These are phyloP conservation scores for Phyllosticta citriasiana DNA, from an alignment of 2,329 filamentous ascomycete species.

Conservation along the genomic window DNA sequence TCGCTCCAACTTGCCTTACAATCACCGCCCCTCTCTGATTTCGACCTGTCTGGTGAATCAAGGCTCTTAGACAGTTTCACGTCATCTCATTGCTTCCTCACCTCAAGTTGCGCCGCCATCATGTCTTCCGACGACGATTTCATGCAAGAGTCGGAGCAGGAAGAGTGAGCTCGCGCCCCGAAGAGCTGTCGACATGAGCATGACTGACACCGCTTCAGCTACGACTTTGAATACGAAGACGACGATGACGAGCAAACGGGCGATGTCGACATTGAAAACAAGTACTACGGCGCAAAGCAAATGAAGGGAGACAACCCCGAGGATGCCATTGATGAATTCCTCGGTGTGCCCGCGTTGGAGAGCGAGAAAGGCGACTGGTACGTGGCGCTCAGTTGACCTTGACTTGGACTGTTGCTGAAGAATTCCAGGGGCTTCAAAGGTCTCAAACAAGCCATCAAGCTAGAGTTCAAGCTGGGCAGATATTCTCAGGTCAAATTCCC, in stretches of 20 bases:
- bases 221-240: constrained; percentile 97
- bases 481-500: constrained; percentile 60
- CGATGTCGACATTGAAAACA: constrained; percentile 95
- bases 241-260: constrained; percentile 80
- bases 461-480: constrained; percentile 85
- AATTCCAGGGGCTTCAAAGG: constrained; percentile 74
- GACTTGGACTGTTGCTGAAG: not conserved
- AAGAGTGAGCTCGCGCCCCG: constrained; percentile 50
- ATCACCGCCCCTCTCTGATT: constrained; percentile 25
- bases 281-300: constrained; percentile 99
- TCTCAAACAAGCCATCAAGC: constrained; percentile 93
- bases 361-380: constrained; percentile 90
- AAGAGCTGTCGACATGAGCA: not conserved
- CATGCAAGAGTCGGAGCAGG: constrained; percentile 84
- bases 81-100: not conserved
- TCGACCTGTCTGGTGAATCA: constrained; percentile 48
- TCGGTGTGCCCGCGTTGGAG: constrained; percentile 77
- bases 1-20: not conserved
- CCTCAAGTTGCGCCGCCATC: constrained; percentile 15
- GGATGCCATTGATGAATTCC: constrained; percentile 82
- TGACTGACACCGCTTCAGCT: constrained; percentile 40
- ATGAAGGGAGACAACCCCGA: constrained; percentile 79
- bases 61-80: not conserved
- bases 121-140: constrained; percentile 87
- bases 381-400: constrained; percentile 6